Percentiles rank a stretch among this genome's conserved stretches.
These are phyloP conservation scores for Mycena indigotica DNA, from an alignment of 768 basidiomycete species.

Conservation along the genomic window DNA sequence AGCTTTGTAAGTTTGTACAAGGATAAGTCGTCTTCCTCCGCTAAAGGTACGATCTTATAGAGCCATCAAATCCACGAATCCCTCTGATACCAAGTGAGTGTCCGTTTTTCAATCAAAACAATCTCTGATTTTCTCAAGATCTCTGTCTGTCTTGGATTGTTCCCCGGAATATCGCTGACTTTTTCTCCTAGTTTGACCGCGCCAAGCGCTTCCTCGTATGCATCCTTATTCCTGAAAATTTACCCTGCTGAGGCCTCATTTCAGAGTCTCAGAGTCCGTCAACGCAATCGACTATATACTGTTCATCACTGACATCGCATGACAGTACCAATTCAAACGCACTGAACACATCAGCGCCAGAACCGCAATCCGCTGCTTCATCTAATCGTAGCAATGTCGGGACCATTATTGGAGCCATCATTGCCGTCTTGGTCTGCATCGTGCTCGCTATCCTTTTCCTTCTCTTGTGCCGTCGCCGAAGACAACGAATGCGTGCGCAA, in stretches of 20 bases:
- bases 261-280: too few relatives aligned
- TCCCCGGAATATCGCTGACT: background rate
- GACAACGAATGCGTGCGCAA: constrained; percentile 6
- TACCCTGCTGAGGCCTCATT: too few relatives aligned
- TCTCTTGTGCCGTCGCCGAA: constrained; percentile 27
- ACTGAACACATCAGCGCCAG: background rate
- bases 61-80: too few relatives aligned
- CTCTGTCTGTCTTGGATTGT: background rate
- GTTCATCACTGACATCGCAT: background rate
- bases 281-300: too few relatives aligned
- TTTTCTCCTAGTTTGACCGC: background rate
- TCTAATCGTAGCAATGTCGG: constrained; percentile 22
- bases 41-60: too few relatives aligned
- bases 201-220: constrained; percentile 2
- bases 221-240: too few relatives aligned
- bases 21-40: too few relatives aligned
- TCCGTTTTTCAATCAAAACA: background rate
- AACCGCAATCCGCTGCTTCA: background rate
- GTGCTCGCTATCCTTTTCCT: constrained; percentile 13
- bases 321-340: background rate
- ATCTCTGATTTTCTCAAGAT: background rate
- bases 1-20: too few relatives aligned
- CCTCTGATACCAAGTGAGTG: background rate
- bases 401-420: constrained; percentile 33
- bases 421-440: constrained; percentile 27